phyloP scores from a whole-genome alignment of 2,329 filamentous ascomycete species.

The Fusarium napiforme region DNA sequence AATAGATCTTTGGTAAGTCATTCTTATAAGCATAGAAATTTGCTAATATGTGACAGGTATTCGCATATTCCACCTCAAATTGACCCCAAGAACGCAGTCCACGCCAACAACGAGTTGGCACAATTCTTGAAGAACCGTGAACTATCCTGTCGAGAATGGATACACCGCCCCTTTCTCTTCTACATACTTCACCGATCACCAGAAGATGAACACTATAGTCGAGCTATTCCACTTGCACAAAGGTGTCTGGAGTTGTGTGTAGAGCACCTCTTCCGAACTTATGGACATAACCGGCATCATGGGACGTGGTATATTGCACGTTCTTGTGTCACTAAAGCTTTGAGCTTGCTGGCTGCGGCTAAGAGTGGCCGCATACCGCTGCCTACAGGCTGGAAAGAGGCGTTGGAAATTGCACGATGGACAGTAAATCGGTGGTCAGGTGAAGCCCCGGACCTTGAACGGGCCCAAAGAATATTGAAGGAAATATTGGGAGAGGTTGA shows the following conservation, averaged over 20 bases:
- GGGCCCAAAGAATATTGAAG: background rate
- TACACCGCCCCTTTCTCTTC: background rate
- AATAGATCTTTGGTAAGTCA: background rate
- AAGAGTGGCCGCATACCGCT: background rate
- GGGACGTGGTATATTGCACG: background rate
- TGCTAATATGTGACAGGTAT: background rate
- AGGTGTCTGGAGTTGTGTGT: background rate
- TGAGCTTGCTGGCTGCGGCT: background rate
- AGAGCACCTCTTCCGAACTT: background rate
- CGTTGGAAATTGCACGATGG: background rate
- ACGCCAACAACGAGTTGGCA: background rate
- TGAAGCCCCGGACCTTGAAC: background rate
- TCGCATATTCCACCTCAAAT: background rate
- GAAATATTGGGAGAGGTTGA: fast-evolving
- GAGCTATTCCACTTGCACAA: background rate
- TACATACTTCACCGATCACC: background rate
- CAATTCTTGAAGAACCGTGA: background rate
- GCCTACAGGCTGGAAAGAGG: background rate
- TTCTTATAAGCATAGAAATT: no score
- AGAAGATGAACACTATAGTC: background rate
- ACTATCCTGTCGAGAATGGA: background rate
- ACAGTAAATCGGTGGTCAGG: background rate
- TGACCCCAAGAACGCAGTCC: background rate
- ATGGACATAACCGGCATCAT: background rate
- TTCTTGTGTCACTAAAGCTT: background rate